Evolutionary conservation across 1,284 basidiomycete species (phyloP), one percentile per base, ranked within the genome.

Genomic region (Neotropicomus parvogracilis): DNA sequence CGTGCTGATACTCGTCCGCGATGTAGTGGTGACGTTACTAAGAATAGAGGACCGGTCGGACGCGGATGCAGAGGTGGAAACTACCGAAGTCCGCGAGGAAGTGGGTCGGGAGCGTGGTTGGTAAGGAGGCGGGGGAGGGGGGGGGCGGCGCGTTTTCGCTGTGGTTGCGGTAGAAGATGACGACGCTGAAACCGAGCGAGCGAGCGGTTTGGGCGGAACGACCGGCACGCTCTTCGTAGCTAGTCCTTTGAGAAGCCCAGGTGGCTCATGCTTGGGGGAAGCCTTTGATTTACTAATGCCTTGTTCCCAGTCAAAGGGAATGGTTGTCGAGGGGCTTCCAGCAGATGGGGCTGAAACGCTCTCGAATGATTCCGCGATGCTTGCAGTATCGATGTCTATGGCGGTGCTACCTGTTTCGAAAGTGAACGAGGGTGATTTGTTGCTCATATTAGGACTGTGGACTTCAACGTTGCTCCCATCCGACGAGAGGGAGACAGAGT

Each of bases 401-500:
- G 48, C 57, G 34, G 52, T 53, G 41, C 50, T 62, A 3, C 70
- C 69, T 14, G 60, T 65, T 54, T 81, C 79, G 14, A 76, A 64
- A 14, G 75, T 75, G 56, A 71, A 75, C 3, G 75, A 75, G 21
- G 76, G 67, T 21, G 49, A 45, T 19, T 51, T 52, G 9, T 46
- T 38, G 14, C 39, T 42, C 16, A 66, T 69, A 40, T 43, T 42
- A 3, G 52, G 44, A 40, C 43, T 49, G 17, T 48, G 57, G 0
- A 67, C 62, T 51, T 78, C 78, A 24, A 74, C 68, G 20, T 56
- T 66, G 16, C 66, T 69, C n/a, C 74, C 75, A 53, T 85, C 82
- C 9, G 83, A 85, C 3, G 86, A 88, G 4, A 89, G 75, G 0
- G 87, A 89, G 14, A 89, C 83, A 0, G 87, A 88, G 57, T 88